A percentile compares a stretch with the other conserved stretches of the same genome.
phyloP scores from a whole-genome alignment of 1,139 yeast species.

The Pichia sp. region DNA sequence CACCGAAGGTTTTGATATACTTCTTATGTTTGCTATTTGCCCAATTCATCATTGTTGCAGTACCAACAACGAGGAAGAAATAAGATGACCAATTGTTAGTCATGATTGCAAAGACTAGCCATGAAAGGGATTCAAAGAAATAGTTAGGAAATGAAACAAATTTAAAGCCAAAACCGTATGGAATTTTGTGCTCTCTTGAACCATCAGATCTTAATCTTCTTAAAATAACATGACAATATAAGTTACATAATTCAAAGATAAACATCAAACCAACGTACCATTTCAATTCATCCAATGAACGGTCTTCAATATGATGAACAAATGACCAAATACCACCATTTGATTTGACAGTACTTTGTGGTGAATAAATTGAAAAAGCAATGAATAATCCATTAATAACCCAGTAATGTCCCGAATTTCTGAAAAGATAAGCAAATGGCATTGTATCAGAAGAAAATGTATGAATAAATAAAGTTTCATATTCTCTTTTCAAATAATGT shows the following conservation, averaged over 20 bases:
- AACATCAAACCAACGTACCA: constrained; percentile 46
- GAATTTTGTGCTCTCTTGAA: constrained; percentile 44
- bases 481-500: constrained; percentile 84
- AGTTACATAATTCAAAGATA: constrained; percentile 66
- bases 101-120: constrained; percentile 64
- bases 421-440: constrained; percentile 84
- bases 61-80: constrained; percentile 62
- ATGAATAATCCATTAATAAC: constrained; percentile 70
- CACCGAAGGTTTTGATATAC: constrained; percentile 66
- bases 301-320: constrained; percentile 32
- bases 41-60: constrained; percentile 77
- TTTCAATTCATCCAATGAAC: constrained; percentile 21
- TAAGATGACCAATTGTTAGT: constrained; percentile 75
- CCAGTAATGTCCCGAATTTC: constrained; percentile 91
- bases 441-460: constrained; percentile 80
- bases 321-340: constrained; percentile 16
- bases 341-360: constrained; percentile 27
- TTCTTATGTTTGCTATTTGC: constrained; percentile 66
- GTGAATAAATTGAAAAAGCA: constrained; percentile 65
- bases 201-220: constrained; percentile 49
- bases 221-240: constrained; percentile 58
- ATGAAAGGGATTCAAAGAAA: constrained; percentile 73
- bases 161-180: constrained; percentile 38
- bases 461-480: constrained; percentile 80
- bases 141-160: constrained; percentile 63